A percentile compares a stretch with the other conserved stretches of the same genome.
Evolutionary conservation across 352 stramenopile genomes (phyloP).

Genomic region (Phytophthora parvispora): DNA sequence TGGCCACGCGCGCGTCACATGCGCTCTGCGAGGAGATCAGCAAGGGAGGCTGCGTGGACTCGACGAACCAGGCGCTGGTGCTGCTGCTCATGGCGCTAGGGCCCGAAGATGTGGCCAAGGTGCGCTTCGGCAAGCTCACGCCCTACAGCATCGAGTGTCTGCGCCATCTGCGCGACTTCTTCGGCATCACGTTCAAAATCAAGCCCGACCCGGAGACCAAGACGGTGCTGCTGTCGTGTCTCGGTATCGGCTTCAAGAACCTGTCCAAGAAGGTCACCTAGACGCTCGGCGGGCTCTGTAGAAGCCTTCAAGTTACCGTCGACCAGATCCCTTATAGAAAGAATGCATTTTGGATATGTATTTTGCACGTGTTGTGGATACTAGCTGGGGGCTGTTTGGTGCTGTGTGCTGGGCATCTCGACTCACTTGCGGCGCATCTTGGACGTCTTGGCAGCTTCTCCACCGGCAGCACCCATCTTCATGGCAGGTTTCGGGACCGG

Average conservation of each 20-base stretch:
- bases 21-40: conserved; percentile 98
- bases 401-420: background rate
- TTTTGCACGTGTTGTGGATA: no score
- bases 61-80: conserved; percentile 95
- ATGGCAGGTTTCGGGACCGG: conserved; percentile 74
- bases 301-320: conserved; percentile 6
- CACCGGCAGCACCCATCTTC: conserved; percentile 81
- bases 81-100: conserved; percentile 99
- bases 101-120: conserved; percentile 98
- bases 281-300: conserved; percentile 15
- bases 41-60: conserved; percentile 96
- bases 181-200: conserved; percentile 96
- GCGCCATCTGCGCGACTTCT: conserved; percentile 93
- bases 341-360: conserved; percentile 43
- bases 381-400: no score
- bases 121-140: conserved; percentile 92
- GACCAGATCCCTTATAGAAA: conserved; percentile 40
- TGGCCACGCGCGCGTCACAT: conserved; percentile 94
- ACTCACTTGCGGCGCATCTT: conserved; percentile 63
- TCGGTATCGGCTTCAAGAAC: conserved; percentile 97
- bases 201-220: conserved; percentile 90
- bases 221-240: conserved; percentile 94
- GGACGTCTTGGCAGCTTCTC: conserved; percentile 60
- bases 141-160: conserved; percentile 92
- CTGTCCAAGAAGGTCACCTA: conserved; percentile 96